Base-by-base conservation (phyloP, 345 rosid species). In the Aegle marmelos region DNA sequence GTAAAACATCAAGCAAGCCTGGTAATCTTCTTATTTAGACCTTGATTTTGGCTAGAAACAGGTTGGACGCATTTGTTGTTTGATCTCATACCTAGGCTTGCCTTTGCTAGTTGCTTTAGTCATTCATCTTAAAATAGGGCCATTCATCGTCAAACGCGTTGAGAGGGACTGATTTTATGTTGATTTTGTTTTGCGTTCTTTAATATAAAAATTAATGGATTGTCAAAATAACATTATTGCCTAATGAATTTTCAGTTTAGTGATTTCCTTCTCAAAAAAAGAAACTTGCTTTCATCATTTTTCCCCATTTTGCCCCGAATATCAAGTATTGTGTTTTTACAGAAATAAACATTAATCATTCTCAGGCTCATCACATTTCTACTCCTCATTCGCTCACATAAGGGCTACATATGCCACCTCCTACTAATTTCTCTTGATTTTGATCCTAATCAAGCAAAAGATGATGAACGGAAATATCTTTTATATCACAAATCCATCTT, bases 401-500 rank as follows among this genome's bases (percentile, higher is more conserved):
- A 67, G 22, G 36, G 19, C 50, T 79, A 21, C n/a, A 62, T 64
- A 17, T 53, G 30, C 50, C 34, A 14, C 41, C 30, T 63, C 48
- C 2, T 66, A 10, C 10, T 19, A 21, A 68, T 62, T 48, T 70
- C 31, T 9, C 60, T 77, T 70, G n/a, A 25, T 68, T 69, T 77
- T 75, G 61, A 45, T 74, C 71, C 77, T 59, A 66, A 74, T 70
- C 25, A 41, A 73, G 22, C 11, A 30, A 77, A 79, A 77, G 61
- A 85, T 50, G 73, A 75, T 54, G 59, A 78, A 60, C 45, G 71
- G 67, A 37, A 17, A 56, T 39, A 58, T 34, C 28, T 61, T 64
- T 84, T 82, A 94, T 88, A 92, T 91, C 57, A 91, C 94, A 73
- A 82, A 61, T 68, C 94, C 97, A 77, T 94, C 93, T 79, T 69